A percentile compares a stretch with the other conserved stretches of the same genome.
Evolutionary conservation across 2,329 filamentous ascomycete species (phyloP).

Genomic region (Fusarium compactum): DNA sequence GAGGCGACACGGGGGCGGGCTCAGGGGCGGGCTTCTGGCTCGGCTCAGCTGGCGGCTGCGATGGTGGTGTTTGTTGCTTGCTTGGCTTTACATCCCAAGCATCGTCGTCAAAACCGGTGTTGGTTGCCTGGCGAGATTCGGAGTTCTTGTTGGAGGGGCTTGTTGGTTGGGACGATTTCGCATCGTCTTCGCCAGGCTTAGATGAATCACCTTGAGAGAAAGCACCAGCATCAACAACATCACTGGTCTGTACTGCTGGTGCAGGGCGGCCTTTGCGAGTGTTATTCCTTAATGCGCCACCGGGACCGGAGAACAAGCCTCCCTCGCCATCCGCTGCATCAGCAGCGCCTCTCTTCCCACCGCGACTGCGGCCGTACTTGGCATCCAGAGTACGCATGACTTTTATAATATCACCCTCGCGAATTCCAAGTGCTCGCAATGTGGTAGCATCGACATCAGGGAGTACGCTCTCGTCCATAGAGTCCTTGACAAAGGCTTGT

Average conservation of each 20-base stretch:
- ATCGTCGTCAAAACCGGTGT: slow-evolving; percentile 88
- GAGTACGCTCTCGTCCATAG: slow-evolving; percentile 94
- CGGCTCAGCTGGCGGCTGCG: slow-evolving; percentile 26
- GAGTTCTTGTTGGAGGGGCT: slow-evolving; percentile 50
- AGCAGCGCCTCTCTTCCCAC: slow-evolving; percentile 53
- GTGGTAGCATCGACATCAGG: slow-evolving; percentile 88
- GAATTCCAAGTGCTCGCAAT: slow-evolving; percentile 88
- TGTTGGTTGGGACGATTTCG: slow-evolving; percentile 39
- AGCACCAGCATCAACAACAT: slow-evolving; percentile 87
- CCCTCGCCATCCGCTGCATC: slow-evolving; percentile 70
- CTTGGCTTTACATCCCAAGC: slow-evolving; percentile 96
- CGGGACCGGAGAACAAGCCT: slow-evolving; percentile 91
- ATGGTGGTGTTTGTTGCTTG: slow-evolving; percentile 60
- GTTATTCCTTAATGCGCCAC: slow-evolving; percentile 92
- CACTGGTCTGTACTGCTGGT: slow-evolving; percentile 85
- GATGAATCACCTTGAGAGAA: slow-evolving; percentile 72
- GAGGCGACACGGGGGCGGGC: slow-evolving; percentile 34
- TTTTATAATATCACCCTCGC: slow-evolving; percentile 95
- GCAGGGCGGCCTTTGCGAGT: slow-evolving; percentile 91
- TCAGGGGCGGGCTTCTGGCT: slow-evolving; percentile 43
- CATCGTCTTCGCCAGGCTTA: slow-evolving; percentile 37
- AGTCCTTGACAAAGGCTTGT: slow-evolving; percentile 88
- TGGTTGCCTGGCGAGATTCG: slow-evolving; percentile 41
- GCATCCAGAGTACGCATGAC: slow-evolving; percentile 90
- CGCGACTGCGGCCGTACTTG: slow-evolving; percentile 75